Conservation (phyloP, 805 yeast genomes). For the Kodamaea neixiangensis region DNA sequence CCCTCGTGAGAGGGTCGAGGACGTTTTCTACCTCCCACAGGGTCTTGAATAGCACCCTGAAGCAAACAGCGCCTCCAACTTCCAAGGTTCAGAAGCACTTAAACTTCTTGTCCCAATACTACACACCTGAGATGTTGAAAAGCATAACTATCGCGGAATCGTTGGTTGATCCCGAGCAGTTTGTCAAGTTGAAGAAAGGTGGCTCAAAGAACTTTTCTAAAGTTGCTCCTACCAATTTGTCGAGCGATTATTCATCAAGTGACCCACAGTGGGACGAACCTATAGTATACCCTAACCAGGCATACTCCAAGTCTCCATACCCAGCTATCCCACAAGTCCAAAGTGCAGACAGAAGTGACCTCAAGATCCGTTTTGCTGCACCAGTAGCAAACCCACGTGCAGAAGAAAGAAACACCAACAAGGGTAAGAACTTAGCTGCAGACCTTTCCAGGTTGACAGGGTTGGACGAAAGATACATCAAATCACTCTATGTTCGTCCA, state of each 20-base stretch:
- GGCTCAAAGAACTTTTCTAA: conserved; percentile 37
- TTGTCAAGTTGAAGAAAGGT: conserved; percentile 38
- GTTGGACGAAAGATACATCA: conserved; percentile 60
- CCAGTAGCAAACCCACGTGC: conserved; percentile 16
- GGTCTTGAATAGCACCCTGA: conserved; percentile 1
- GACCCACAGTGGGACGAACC: conserved; percentile 79
- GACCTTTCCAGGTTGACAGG: conserved; percentile 68
- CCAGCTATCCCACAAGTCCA: conserved; percentile 58
- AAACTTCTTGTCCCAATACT: conserved; percentile 67
- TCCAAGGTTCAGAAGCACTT: conserved; percentile 44
- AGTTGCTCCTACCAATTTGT: conserved; percentile 65
- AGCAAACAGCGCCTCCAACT: neutral
- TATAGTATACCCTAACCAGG: conserved; percentile 51
- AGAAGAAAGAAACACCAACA: conserved; percentile 15
- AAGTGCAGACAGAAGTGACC: conserved; percentile 51
- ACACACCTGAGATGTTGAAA: conserved; percentile 78
- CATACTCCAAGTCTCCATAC: conserved; percentile 52
- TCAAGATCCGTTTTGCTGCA: conserved; percentile 37
- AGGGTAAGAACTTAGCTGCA: conserved; percentile 45
- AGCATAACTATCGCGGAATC: conserved; percentile 82
- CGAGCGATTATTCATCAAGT: conserved; percentile 67
- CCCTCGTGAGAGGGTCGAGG: neutral
- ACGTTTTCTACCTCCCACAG: conserved; percentile 8
- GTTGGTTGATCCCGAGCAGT: conserved; percentile 64
- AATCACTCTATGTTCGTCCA: conserved; percentile 62